phyloP scores from a whole-genome alignment of 805 yeast genomes.

The Debaryomyces prosopidis region DNA sequence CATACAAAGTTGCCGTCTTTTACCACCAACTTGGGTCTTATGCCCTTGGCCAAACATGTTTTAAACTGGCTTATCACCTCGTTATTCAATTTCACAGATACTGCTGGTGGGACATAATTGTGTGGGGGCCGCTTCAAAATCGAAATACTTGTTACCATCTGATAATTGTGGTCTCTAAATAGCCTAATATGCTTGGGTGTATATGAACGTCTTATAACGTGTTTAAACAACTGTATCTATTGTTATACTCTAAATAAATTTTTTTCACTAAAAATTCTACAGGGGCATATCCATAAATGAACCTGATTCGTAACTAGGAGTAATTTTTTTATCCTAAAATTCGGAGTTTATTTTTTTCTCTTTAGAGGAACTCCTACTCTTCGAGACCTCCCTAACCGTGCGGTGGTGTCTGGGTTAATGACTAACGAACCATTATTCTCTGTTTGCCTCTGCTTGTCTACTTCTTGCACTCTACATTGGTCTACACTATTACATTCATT shows the following conservation, averaged over 20 bases:
- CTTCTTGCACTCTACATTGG: no score
- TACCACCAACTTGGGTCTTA: constrained; percentile 33
- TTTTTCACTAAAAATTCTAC: no score
- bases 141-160: neutral
- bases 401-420: no score
- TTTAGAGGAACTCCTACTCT: neutral
- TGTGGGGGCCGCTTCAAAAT: neutral
- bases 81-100: constrained; percentile 28
- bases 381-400: no score
- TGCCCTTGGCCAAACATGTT: constrained; percentile 12
- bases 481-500: no score
- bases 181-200: no score
- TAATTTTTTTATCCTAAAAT: neutral
- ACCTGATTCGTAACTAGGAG: neutral
- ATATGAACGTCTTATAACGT: no score
- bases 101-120: constrained; percentile 18
- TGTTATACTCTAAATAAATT: no score
- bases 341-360: neutral
- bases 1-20: constrained; percentile 36
- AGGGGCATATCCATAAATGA: no score
- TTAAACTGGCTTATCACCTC: constrained; percentile 28
- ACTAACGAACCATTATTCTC: no score
- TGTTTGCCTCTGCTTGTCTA: no score
- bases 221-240: no score
- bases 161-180: neutral